These are phyloP conservation scores for Exobasidium rhododendri DNA, from an alignment of 1,284 basidiomycete species.

Conservation along the genomic window DNA sequence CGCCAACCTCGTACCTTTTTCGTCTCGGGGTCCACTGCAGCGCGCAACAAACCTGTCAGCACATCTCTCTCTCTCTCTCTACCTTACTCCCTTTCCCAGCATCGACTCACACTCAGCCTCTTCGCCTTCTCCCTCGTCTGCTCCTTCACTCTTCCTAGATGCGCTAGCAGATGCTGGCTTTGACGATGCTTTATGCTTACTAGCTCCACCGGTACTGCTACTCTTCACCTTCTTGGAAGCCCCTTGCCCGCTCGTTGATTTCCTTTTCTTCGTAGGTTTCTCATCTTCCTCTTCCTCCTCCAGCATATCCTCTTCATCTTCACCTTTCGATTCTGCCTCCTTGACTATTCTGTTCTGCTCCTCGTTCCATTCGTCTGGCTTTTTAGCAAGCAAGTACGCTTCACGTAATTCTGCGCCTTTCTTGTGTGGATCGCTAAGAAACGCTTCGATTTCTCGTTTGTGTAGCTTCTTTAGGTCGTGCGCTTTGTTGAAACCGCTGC, in stretches of 20 bases:
- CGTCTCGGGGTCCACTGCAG: slow-evolving; percentile 10
- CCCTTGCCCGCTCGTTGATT: background rate
- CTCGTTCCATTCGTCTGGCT: slow-evolving; percentile 22
- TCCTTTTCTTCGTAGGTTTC: slow-evolving; percentile 4
- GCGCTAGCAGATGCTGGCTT: background rate
- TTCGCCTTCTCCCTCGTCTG: slow-evolving; percentile 10
- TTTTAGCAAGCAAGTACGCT: slow-evolving; percentile 23
- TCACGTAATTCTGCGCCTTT: slow-evolving; percentile 22
- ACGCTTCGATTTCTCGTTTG: slow-evolving; percentile 18
- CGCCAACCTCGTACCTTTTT: slow-evolving; percentile 13
- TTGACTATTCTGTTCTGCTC: slow-evolving; percentile 19
- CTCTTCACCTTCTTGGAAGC: slow-evolving; percentile 8
- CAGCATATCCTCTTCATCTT: slow-evolving; percentile 5
- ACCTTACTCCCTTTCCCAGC: background rate
- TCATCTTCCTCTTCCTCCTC: slow-evolving; percentile 18
- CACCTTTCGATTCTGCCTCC: slow-evolving; percentile 10
- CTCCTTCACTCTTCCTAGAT: slow-evolving; percentile 2
- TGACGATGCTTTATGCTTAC: background rate
- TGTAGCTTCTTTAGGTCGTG: background rate
- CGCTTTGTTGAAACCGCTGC: slow-evolving; percentile 5
- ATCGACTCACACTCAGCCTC: background rate
- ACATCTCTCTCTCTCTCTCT: background rate
- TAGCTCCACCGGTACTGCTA: background rate
- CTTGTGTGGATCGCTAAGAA: slow-evolving; percentile 26
- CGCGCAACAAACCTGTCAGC: background rate